A percentile compares a stretch with the other conserved stretches of the same genome.
Evolutionary conservation across 2,329 filamentous ascomycete genomes (phyloP).

Genomic region (Elsinoe perseae): DNA sequence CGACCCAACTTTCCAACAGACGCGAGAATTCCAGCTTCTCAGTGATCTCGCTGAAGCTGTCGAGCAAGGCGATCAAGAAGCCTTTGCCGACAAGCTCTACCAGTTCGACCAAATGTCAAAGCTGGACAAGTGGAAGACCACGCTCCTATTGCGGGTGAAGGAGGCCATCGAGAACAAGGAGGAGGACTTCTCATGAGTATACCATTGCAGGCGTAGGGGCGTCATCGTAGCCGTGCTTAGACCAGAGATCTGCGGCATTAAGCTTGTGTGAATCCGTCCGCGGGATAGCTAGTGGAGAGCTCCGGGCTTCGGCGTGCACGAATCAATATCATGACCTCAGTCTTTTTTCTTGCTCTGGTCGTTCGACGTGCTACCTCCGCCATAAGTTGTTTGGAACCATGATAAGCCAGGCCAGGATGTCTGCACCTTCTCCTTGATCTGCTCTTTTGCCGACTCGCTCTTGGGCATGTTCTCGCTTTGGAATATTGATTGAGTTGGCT

Average conservation of each 20-base stretch:
- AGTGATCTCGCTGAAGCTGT: constrained; percentile 67
- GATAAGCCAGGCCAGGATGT: constrained; percentile 18
- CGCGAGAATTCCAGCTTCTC: constrained; percentile 75
- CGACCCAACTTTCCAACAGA: constrained; percentile 67
- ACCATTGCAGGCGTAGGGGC: not conserved
- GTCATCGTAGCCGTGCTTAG: not conserved
- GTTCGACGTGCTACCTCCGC: constrained; percentile 15
- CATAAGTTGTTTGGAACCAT: constrained; percentile 13
- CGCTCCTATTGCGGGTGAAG: constrained; percentile 74
- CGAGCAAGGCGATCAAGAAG: constrained; percentile 69
- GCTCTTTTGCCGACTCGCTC: constrained; percentile 19
- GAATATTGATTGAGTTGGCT: not conserved
- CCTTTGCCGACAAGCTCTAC: constrained; percentile 78
- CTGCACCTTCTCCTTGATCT: constrained; percentile 15
- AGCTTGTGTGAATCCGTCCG: not conserved
- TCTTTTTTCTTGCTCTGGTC: constrained; percentile 1
- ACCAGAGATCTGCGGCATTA: not conserved
- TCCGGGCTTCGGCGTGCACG: not conserved
- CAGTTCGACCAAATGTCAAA: constrained; percentile 88
- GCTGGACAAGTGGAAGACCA: constrained; percentile 96
- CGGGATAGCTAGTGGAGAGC: not conserved
- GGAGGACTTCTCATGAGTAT: constrained; percentile 57
- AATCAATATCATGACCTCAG: constrained; percentile 4
- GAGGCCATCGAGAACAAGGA: constrained; percentile 65
- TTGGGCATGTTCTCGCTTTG: constrained; percentile 18